Conservation (phyloP, 495 filamentous ascomycete species). For the Penicillium macrosclerotiorum region DNA sequence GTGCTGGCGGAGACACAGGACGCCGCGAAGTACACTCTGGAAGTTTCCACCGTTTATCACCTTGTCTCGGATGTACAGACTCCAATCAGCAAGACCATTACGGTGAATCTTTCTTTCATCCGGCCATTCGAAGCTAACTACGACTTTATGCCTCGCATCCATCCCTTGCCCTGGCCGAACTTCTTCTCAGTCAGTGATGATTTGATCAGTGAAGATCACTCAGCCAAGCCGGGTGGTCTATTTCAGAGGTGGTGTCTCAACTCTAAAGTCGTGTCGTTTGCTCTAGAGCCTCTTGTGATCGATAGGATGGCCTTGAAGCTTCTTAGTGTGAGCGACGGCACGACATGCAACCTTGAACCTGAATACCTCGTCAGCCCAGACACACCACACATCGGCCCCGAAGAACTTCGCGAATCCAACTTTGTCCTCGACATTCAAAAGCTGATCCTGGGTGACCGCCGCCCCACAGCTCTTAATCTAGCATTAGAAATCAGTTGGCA, state of each 20-base stretch:
- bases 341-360: conserved; percentile 43
- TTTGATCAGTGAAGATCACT: conserved; percentile 25
- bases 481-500: conserved; percentile 76
- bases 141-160: conserved; percentile 73
- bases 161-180: conserved; percentile 79
- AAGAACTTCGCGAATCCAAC: conserved; percentile 64
- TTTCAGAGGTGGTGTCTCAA: conserved; percentile 76
- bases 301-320: conserved; percentile 59
- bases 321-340: conserved; percentile 53
- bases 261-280: conserved; percentile 72
- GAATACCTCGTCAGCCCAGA: conserved; percentile 35
- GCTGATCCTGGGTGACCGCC: conserved; percentile 72
- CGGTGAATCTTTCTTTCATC: conserved; percentile 66
- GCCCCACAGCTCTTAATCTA: conserved; percentile 67
- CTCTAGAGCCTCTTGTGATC: conserved; percentile 66
- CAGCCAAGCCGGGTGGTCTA: conserved; percentile 56
- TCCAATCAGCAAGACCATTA: conserved; percentile 69
- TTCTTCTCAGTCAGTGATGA: conserved; percentile 63
- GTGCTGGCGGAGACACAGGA: conserved; percentile 38
- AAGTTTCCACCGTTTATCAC: conserved; percentile 71
- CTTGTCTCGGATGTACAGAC: conserved; percentile 80
- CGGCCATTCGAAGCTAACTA: conserved; percentile 88
- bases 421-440: conserved; percentile 75
- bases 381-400: conserved; percentile 49
- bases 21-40: conserved; percentile 65